phyloP scores from a whole-genome alignment of 2,329 filamentous ascomycete species.

The Graphilbum fragrans region DNA sequence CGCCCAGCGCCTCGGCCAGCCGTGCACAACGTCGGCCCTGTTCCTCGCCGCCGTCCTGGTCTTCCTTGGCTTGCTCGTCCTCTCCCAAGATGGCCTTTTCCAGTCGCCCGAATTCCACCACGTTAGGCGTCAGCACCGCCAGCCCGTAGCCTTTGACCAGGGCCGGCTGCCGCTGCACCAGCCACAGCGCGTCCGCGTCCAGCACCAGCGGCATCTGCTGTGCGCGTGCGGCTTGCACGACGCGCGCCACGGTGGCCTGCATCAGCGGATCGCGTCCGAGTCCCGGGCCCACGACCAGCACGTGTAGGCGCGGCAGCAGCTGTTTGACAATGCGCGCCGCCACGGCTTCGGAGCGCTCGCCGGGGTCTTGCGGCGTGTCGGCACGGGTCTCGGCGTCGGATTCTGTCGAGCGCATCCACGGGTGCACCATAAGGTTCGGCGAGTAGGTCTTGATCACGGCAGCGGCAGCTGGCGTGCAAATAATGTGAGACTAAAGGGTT shows the following conservation, averaged over 20 bases:
- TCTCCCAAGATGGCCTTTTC: conserved; percentile 59
- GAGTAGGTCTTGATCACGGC: conserved; percentile 95
- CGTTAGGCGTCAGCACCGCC: conserved; percentile 87
- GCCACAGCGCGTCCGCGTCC: conserved; percentile 76
- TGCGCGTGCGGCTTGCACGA: conserved; percentile 68
- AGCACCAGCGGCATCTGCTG: conserved; percentile 68
- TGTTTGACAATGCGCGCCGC: conserved; percentile 56
- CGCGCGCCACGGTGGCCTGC: conserved; percentile 69
- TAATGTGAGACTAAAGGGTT: conserved; percentile 63
- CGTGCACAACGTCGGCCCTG: conserved; percentile 32
- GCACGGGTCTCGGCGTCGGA: conserved; percentile 11
- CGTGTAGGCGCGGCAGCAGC: conserved; percentile 79
- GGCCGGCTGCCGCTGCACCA: conserved; percentile 65
- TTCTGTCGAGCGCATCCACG: conserved; percentile 70
- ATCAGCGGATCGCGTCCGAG: conserved; percentile 83
- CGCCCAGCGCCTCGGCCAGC: conserved; percentile 65
- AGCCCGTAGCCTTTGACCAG: conserved; percentile 70
- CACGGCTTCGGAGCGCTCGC: conserved; percentile 35
- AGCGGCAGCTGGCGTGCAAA: conserved; percentile 81
- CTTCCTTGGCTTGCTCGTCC: conserved; percentile 16
- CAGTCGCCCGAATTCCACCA: conserved; percentile 79
- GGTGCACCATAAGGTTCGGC: conserved; percentile 96
- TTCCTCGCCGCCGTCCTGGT: conserved; percentile 8
- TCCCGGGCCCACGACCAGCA: conserved; percentile 85
- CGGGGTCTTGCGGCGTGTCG: conserved; percentile 22